Evolutionary conservation across 2,329 filamentous ascomycete species (phyloP).

Genomic region (Colletotrichum lindemuthianum): DNA sequence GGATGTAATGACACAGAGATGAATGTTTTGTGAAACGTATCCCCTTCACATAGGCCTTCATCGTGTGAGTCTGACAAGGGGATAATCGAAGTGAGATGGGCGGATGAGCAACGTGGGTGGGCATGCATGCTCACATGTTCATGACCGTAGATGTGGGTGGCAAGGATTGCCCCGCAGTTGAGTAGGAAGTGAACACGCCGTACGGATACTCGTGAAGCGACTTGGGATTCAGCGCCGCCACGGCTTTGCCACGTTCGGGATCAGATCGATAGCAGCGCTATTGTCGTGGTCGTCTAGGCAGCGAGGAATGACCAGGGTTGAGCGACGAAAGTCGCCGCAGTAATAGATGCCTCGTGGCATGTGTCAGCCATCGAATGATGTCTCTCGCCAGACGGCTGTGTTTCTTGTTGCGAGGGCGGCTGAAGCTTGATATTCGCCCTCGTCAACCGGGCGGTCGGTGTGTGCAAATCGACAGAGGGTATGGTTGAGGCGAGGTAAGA

Average conservation of each 20-base stretch:
- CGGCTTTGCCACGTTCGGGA: not conserved
- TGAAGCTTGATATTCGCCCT: constrained; percentile 7
- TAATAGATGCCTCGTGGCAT: constrained; percentile 1
- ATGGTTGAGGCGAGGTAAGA: not conserved
- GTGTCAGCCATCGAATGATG: not conserved
- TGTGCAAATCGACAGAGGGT: constrained; percentile 1
- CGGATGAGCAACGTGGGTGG: not conserved
- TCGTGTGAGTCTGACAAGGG: constrained; percentile 3
- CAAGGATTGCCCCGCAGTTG: constrained; percentile 17
- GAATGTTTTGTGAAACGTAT: constrained; percentile 34
- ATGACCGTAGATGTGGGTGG: not conserved
- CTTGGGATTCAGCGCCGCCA: not conserved
- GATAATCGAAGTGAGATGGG: constrained; percentile 14
- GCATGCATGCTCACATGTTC: constrained; percentile 1
- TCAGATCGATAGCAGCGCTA: not conserved
- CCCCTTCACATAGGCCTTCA: constrained; percentile 24
- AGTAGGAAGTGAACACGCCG: constrained; percentile 1
- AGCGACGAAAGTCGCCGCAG: constrained; percentile 12
- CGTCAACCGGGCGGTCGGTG: constrained; percentile 21
- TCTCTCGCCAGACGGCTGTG: not conserved
- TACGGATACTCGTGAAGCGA: not conserved
- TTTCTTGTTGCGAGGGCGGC: not conserved
- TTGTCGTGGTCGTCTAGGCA: constrained; percentile 20
- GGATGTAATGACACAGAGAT: constrained; percentile 31
- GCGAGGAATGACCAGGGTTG: constrained; percentile 24